phyloP scores from a whole-genome alignment of 257 asterid species.

The Nyctanthes arbortristis region DNA sequence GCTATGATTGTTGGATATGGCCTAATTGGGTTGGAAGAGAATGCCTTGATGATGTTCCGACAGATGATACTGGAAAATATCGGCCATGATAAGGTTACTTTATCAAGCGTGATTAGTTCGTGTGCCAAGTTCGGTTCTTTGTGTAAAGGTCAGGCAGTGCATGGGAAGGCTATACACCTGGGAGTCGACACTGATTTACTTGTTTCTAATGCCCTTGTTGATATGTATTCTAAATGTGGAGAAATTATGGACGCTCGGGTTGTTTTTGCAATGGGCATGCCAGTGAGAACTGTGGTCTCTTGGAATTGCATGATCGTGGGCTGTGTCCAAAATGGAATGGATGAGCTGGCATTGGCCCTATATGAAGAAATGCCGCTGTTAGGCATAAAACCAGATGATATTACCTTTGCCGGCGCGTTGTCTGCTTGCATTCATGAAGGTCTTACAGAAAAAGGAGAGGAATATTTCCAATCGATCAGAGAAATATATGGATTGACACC shows the following conservation, averaged over 20 bases:
- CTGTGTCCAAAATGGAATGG: conserved; percentile 2
- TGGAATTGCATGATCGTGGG: conserved; percentile 12
- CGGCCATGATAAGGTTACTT: neutral
- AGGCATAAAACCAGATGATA: neutral
- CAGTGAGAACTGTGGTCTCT: neutral
- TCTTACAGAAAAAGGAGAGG: neutral
- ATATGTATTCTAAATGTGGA: conserved; percentile 16
- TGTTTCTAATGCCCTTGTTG: conserved; percentile 13
- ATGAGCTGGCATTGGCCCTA: neutral
- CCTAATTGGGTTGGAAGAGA: neutral
- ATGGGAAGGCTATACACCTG: neutral
- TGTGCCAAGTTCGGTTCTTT: neutral
- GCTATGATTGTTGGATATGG: neutral
- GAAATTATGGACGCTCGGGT: neutral
- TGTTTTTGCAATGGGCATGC: neutral
- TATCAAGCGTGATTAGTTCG: neutral
- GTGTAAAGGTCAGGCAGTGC: neutral
- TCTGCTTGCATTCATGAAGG: conserved; percentile 12
- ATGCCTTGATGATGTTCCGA: neutral
- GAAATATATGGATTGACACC: neutral
- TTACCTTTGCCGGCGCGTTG: conserved; percentile 4
- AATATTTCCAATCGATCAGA: conserved; percentile 3
- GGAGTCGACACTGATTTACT: neutral
- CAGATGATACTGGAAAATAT: neutral
- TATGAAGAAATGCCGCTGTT: conserved; percentile 11